phyloP scores from a whole-genome alignment of 2,329 filamentous ascomycete genomes.

The Cordyceps tenuipes region DNA sequence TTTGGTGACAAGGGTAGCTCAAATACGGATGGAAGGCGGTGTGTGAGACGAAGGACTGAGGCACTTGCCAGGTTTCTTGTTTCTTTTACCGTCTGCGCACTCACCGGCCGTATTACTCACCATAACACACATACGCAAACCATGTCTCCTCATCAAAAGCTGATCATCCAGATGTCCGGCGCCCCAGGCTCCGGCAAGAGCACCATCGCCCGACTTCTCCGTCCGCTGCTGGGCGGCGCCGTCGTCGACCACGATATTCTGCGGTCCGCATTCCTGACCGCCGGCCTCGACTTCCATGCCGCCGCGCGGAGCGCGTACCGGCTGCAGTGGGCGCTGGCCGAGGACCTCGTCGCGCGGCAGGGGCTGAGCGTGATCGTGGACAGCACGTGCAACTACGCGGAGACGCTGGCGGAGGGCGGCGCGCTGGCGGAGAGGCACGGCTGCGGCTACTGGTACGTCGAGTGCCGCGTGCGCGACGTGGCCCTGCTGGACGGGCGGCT shows the following conservation, averaged over 20 bases:
- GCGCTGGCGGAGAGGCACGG: conserved; percentile 16
- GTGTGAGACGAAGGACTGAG: too few species aligned
- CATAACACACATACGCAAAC: not conserved
- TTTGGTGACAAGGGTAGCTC: too few species aligned
- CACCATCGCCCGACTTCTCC: conserved; percentile 24
- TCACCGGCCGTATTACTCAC: too few species aligned
- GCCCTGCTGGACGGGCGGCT: conserved; percentile 24
- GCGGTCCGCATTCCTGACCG: conserved; percentile 24
- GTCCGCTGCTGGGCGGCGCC: conserved; percentile 18
- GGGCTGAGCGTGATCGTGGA: conserved; percentile 28
- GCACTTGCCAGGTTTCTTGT: too few species aligned
- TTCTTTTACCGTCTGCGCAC: too few species aligned
- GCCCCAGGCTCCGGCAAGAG: conserved; percentile 32
- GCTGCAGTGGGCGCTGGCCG: conserved; percentile 28
- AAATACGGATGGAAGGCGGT: too few species aligned
- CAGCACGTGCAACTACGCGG: conserved; percentile 28
- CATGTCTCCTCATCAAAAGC: not conserved
- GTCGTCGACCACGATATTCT: conserved; percentile 31
- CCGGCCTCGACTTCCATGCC: conserved; percentile 21
- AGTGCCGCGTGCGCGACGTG: conserved; percentile 23
- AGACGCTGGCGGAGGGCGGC: conserved; percentile 22
- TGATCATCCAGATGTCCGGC: conserved; percentile 27
- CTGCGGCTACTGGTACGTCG: conserved; percentile 23
- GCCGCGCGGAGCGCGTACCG: conserved; percentile 24
- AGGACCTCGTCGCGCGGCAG: conserved; percentile 25